phyloP scores from a whole-genome alignment of 2,329 filamentous ascomycete genomes.

The Fusarium sp. region DNA sequence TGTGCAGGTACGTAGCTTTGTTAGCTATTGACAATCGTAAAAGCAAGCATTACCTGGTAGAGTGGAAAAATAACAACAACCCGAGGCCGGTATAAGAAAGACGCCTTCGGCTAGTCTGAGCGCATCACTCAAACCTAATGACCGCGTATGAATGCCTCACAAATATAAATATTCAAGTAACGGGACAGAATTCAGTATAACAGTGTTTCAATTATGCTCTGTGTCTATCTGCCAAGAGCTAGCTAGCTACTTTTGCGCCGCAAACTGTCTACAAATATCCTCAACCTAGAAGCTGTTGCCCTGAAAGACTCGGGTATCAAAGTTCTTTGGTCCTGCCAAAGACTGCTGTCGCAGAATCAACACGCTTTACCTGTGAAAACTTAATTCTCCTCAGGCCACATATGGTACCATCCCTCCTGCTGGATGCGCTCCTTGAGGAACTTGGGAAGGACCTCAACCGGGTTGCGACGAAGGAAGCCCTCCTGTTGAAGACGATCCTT shows the following conservation, averaged over 20 bases:
- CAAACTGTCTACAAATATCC: neutral
- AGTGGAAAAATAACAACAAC: too few relatives aligned
- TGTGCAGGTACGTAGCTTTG: too few relatives aligned
- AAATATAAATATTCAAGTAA: too few relatives aligned
- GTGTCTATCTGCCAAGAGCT: neutral
- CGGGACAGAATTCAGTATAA: neutral
- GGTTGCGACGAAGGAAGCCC: neutral
- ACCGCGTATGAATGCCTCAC: too few relatives aligned
- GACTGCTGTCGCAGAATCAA: neutral
- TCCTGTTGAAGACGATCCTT: constrained; percentile 5
- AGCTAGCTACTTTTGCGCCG: neutral
- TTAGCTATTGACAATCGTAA: too few relatives aligned
- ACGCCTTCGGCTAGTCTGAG: too few relatives aligned
- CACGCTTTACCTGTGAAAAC: neutral
- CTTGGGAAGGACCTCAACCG: neutral
- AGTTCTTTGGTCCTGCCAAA: neutral
- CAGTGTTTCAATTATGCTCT: neutral
- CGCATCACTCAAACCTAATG: too few relatives aligned
- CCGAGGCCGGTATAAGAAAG: too few relatives aligned
- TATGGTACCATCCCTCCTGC: constrained; percentile 10
- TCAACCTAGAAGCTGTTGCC: neutral
- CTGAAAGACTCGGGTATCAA: too few relatives aligned
- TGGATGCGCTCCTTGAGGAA: constrained; percentile 1
- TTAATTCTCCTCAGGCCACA: constrained; percentile 6
- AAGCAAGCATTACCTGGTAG: too few relatives aligned